A percentile compares a stretch with the other conserved stretches of the same genome.
These are phyloP conservation scores for Globisporangium takayamanum DNA, from an alignment of 352 stramenopile genomes.

Conservation along the genomic window DNA sequence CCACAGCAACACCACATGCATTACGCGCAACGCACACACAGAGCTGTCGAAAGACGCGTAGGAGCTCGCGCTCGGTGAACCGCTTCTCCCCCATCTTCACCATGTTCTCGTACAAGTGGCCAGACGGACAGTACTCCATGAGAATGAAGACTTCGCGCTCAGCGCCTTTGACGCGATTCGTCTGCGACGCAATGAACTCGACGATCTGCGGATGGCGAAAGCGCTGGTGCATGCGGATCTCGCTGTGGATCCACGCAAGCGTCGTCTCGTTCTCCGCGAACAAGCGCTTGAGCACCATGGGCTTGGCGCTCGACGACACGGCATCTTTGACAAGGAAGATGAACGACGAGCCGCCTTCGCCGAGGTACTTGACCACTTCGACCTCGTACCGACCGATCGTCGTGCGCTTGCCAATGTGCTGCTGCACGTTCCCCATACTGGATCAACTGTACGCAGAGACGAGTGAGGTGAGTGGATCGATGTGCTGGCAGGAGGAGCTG, in stretches of 20 bases:
- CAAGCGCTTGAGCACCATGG: conserved; percentile 70
- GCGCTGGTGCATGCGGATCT: conserved; percentile 70
- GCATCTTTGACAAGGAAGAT: conserved; percentile 78
- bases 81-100: conserved; percentile 75
- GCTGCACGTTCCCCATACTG: conserved; percentile 70
- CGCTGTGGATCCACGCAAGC: conserved; percentile 51
- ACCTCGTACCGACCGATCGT: conserved; percentile 58
- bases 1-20: background rate
- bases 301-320: conserved; percentile 19
- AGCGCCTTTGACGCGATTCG: conserved; percentile 23
- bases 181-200: conserved; percentile 55
- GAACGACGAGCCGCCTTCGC: conserved; percentile 73
- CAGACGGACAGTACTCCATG: conserved; percentile 95
- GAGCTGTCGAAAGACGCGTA: conserved; percentile 59
- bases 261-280: conserved; percentile 63
- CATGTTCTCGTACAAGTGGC: conserved; percentile 92
- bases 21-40: conserved; percentile 39
- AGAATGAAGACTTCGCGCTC: conserved; percentile 92
- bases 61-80: conserved; percentile 61
- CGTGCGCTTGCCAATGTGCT: conserved; percentile 65
- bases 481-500: no score
- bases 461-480: background rate
- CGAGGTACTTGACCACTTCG: conserved; percentile 67
- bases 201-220: conserved; percentile 64
- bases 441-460: background rate